Evolutionary conservation across 345 rosid genomes (phyloP).

Genomic region (Firmiana major): DNA sequence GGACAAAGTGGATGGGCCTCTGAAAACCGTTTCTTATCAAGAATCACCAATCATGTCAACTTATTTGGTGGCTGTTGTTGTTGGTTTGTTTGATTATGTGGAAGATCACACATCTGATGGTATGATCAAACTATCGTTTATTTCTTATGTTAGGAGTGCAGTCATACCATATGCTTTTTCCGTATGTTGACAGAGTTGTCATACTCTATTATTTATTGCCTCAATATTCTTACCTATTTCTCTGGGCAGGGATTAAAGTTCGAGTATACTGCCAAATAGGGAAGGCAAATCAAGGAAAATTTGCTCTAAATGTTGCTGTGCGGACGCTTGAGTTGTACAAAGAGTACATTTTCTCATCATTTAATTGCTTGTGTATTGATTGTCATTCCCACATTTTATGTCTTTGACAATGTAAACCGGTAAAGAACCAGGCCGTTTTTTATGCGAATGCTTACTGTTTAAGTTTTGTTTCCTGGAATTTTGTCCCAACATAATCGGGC

Average conservation of each 20-base stretch:
- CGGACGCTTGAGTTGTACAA: slow-evolving; percentile 78
- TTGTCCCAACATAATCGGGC: slow-evolving; percentile 8
- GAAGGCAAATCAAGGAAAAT: slow-evolving; percentile 78
- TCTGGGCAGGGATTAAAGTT: slow-evolving; percentile 65
- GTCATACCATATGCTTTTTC: too few relatives aligned
- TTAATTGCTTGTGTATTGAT: not conserved
- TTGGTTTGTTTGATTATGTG: slow-evolving; percentile 84
- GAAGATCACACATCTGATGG: slow-evolving; percentile 94
- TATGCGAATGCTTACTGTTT: not conserved
- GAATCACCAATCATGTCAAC: slow-evolving; percentile 97
- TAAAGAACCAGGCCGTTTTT: not conserved
- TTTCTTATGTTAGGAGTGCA: too few relatives aligned
- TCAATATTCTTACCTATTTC: not conserved
- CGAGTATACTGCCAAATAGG: slow-evolving; percentile 93
- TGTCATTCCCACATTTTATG: too few relatives aligned
- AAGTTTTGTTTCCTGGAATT: not conserved
- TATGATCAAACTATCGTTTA: slow-evolving; percentile 18
- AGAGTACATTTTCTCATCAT: slow-evolving; percentile 49
- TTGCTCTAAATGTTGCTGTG: slow-evolving; percentile 92
- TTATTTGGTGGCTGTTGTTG: slow-evolving; percentile 85
- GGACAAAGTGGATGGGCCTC: slow-evolving; percentile 64
- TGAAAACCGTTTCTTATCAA: slow-evolving; percentile 65
- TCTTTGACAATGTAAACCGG: too few relatives aligned
- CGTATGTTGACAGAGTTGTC: not conserved
- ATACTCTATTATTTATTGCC: not conserved